Evolutionary conservation across 371 early-diverging fungal genomes (phyloP).

Genomic region (Capillidium heterosporum): DNA sequence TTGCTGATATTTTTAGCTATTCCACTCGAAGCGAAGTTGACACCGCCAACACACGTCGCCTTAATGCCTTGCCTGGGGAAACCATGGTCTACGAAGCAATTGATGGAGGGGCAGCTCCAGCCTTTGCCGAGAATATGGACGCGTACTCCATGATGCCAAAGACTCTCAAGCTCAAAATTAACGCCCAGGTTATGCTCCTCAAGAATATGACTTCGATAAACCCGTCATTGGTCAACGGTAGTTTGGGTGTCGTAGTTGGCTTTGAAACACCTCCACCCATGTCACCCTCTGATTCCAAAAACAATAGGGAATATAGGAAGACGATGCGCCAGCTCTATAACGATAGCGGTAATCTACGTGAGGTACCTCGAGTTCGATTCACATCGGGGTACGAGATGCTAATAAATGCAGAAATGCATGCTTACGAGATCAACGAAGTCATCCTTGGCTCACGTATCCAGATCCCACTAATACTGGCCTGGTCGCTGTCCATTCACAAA

Average conservation of each 20-base stretch:
- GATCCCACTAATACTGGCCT: slow-evolving; percentile 43
- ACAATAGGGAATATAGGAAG: background rate
- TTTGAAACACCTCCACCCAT: slow-evolving; percentile 15
- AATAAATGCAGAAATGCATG: slow-evolving; percentile 34
- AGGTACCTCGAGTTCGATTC: slow-evolving; percentile 40
- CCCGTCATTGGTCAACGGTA: slow-evolving; percentile 56
- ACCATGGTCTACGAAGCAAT: slow-evolving; percentile 14
- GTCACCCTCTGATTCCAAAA: background rate
- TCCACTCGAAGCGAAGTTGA: slow-evolving; percentile 54
- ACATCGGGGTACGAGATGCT: slow-evolving; percentile 22
- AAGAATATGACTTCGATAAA: slow-evolving; percentile 39
- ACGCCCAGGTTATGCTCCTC: slow-evolving; percentile 77
- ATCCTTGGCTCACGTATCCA: slow-evolving; percentile 11
- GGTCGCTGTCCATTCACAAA: slow-evolving; percentile 67
- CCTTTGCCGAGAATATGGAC: slow-evolving; percentile 13
- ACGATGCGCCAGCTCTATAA: background rate
- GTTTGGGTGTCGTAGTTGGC: slow-evolving; percentile 47
- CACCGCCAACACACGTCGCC: slow-evolving; percentile 30
- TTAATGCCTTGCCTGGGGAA: slow-evolving; percentile 26
- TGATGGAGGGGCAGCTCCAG: slow-evolving; percentile 16
- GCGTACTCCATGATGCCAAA: slow-evolving; percentile 26
- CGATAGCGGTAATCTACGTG: too few species aligned
- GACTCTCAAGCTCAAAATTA: slow-evolving; percentile 37
- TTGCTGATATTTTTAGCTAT: slow-evolving; percentile 17
- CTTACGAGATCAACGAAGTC: slow-evolving; percentile 30